Evolutionary conservation across 371 early-diverging fungal species (phyloP).

Genomic region (Rhizomucor miehei): DNA sequence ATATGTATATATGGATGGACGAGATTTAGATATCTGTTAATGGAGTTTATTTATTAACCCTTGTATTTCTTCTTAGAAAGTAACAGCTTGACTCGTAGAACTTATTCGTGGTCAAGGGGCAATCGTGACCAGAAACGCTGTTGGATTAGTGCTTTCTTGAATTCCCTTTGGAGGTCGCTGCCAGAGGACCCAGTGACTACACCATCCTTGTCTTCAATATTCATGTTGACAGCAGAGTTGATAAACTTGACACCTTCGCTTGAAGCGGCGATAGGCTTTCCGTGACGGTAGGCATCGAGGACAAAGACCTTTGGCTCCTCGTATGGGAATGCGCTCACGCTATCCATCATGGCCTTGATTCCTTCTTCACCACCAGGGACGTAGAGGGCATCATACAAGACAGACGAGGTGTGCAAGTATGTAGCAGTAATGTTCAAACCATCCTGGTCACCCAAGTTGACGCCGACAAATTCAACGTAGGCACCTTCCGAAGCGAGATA

Average conservation of each 20-base stretch:
- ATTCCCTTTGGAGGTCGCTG: conserved; percentile 4
- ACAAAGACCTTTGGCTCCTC: conserved; percentile 32
- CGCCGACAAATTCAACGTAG: conserved; percentile 26
- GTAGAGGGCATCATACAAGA: conserved; percentile 33
- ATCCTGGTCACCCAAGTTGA: conserved; percentile 15
- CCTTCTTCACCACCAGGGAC: conserved; percentile 26
- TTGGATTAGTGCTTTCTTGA: conserved; percentile 19
- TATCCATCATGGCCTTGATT: conserved; percentile 13
- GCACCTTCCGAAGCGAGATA: conserved; percentile 22
- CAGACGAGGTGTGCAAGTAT: conserved; percentile 28
- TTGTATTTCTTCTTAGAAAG: no score
- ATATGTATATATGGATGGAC: no score
- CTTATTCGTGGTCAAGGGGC: conserved; percentile 16
- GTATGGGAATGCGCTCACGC: conserved; percentile 22
- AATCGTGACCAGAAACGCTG: conserved; percentile 35
- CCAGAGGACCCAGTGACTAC: conserved; percentile 10
- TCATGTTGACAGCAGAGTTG: conserved; percentile 9
- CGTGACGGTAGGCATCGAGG: conserved; percentile 30
- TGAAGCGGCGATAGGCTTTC: conserved; percentile 33
- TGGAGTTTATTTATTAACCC: no score
- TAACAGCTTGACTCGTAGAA: no score
- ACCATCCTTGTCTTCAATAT: conserved; percentile 15
- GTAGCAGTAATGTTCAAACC: conserved; percentile 23
- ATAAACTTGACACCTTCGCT: conserved; percentile 23
- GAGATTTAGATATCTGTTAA: no score